Conservation (phyloP, 495 filamentous ascomycete genomes). For the Xylaria bambusicola region DNA sequence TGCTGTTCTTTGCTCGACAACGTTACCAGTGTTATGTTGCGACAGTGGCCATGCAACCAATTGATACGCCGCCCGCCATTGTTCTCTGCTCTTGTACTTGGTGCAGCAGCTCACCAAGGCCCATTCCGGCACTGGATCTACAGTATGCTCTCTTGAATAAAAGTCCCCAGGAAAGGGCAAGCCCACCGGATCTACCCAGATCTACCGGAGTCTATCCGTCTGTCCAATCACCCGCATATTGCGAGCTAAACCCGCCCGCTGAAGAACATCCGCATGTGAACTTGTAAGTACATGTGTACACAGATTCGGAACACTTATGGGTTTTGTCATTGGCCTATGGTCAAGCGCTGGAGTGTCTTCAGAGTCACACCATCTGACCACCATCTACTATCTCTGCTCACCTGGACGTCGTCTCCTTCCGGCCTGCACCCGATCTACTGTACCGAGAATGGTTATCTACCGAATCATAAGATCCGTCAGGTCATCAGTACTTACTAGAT, state of each 20-base stretch:
- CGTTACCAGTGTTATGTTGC: not conserved
- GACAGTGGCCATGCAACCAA: slow-evolving; percentile 10
- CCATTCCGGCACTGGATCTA: not conserved
- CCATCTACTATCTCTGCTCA: slow-evolving; percentile 11
- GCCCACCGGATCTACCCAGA: slow-evolving; percentile 13
- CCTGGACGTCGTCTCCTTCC: slow-evolving; percentile 8
- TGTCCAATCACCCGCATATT: slow-evolving; percentile 19
- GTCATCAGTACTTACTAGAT: slow-evolving; percentile 9
- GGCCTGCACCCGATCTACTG: slow-evolving; percentile 1
- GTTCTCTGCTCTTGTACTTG: slow-evolving; percentile 1
- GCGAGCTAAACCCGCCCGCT: slow-evolving; percentile 1
- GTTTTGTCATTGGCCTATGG: slow-evolving; percentile 1
- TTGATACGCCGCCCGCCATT: not conserved
- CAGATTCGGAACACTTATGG: not conserved
- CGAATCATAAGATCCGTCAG: slow-evolving; percentile 16
- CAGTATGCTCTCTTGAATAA: not conserved
- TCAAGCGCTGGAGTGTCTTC: slow-evolving; percentile 8
- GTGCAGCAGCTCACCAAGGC: not conserved
- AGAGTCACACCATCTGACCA: slow-evolving; percentile 15
- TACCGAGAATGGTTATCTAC: not conserved
- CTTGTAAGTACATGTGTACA: too few species aligned
- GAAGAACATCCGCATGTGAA: not conserved
- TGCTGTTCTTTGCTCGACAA: not conserved
- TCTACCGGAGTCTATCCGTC: slow-evolving; percentile 20
- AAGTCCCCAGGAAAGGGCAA: too few species aligned